Percentiles rank a stretch among this genome's conserved stretches.
These are phyloP conservation scores for Physaria fendleri DNA, from an alignment of 345 rosid species.

Conservation along the genomic window DNA sequence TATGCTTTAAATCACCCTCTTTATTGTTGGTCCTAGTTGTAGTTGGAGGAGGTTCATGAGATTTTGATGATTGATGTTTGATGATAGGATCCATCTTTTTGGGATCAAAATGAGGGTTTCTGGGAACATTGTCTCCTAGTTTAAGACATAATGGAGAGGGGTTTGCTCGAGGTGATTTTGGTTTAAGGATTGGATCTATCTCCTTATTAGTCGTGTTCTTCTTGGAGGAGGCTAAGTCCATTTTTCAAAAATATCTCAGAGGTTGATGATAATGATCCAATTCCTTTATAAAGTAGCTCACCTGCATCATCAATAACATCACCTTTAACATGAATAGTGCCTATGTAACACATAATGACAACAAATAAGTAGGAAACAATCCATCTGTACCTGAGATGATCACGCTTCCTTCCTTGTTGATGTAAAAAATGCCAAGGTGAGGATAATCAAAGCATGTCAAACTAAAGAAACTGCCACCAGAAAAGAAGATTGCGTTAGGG, in stretches of 20 bases:
- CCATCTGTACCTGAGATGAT: conserved; percentile 20
- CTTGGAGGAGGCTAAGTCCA: conserved; percentile 32
- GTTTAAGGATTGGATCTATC: conserved; percentile 15
- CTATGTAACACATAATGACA: neutral
- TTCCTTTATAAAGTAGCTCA: conserved; percentile 3
- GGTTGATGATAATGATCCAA: neutral
- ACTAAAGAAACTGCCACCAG: conserved; percentile 11
- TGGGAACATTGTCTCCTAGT: conserved; percentile 37
- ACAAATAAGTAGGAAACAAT: neutral
- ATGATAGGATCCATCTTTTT: conserved; percentile 46
- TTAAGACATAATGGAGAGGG: conserved; percentile 19
- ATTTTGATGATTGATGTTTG: conserved; percentile 24
- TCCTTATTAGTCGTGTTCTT: conserved; percentile 25
- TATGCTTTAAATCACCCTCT: conserved; percentile 18
- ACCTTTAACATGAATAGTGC: neutral
- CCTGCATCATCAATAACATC: conserved; percentile 8
- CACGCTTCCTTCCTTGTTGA: conserved; percentile 13
- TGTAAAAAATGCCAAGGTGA: neutral
- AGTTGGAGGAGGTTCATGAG: conserved; percentile 22
- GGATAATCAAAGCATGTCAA: conserved; percentile 20
- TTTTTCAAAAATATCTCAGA: conserved; percentile 3
- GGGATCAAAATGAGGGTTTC: conserved; percentile 39
- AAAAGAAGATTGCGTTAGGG: neutral
- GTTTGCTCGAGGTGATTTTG: conserved; percentile 25
- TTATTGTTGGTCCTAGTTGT: conserved; percentile 5